Base-by-base conservation (phyloP, 1,284 basidiomycete genomes). In the Leccinum variabile region DNA sequence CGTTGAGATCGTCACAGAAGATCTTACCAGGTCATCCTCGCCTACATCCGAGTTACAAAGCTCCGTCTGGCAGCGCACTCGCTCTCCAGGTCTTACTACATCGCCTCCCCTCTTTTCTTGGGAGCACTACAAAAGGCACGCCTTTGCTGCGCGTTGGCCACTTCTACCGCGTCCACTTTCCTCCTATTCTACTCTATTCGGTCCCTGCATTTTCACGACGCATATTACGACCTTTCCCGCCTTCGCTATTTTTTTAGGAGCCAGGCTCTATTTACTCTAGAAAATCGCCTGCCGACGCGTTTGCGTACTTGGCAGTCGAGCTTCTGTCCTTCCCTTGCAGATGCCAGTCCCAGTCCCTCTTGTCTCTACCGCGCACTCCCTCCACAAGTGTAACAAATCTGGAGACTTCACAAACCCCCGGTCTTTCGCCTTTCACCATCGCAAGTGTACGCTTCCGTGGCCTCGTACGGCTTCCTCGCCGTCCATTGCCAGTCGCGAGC, bases 71-170 rank as follows among this genome's bases (percentile, higher is more conserved):
- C 46, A 25, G 46, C 46, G 46, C 46, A 49, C 46, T 14, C 72
- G 76, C 75, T 76, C 70, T 75, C 77, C 74, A 74, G 72, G 69
- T 67, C 69, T 62, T 72, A 62, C 69, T 71, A 62, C 69, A 71
- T 69, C 69, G 71, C 72, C 72, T 72, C 72, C 71, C 72, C 68
- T 11, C 55, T 33, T 61, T 63, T 62, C 50, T 57, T 44, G 49
- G 63, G 66, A 74, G 70, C 65, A 68, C 59, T 33, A 35, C 55
- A 91, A 91, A 91, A 91, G 89, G 90, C 90, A 92, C 90, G 90
- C 90, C 90, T 92, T 92, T 82, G 87, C 81, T 92, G 90, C 82
- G 90, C 90, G 90, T 92, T 81, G 81, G 89, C 89, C 90, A 88
- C 75, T 63, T 50, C 71, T 70, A 65, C 78, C 74, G 71, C 74